Evolutionary conservation across 768 basidiomycete species (phyloP).

Genomic region (Boletales sp.): DNA sequence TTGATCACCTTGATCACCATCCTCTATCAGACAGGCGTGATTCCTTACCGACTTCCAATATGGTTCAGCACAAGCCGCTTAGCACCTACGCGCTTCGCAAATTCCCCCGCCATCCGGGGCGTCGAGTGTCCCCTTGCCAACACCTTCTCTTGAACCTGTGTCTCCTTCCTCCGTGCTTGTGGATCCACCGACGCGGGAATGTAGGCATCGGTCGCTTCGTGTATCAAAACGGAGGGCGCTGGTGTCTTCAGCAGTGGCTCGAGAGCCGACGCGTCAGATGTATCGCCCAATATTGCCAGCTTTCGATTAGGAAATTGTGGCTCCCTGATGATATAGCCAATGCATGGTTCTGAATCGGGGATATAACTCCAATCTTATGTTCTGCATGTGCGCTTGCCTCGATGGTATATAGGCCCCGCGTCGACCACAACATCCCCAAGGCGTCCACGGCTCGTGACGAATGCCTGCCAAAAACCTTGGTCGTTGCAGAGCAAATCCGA

Average conservation of each 20-base stretch:
- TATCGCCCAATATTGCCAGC: slow-evolving; percentile 77
- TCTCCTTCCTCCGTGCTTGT: slow-evolving; percentile 39
- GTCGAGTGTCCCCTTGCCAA: slow-evolving; percentile 75
- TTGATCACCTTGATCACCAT: background rate
- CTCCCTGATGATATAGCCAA: slow-evolving; percentile 77
- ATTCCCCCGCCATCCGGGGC: slow-evolving; percentile 72
- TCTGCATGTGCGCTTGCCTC: slow-evolving; percentile 45
- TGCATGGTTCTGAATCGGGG: slow-evolving; percentile 60
- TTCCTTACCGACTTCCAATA: slow-evolving; percentile 59
- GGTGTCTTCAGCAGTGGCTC: slow-evolving; percentile 51
- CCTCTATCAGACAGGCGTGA: background rate
- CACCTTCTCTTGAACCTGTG: slow-evolving; percentile 45
- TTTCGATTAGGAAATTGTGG: slow-evolving; percentile 48
- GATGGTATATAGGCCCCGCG: slow-evolving; percentile 74
- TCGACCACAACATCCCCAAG: slow-evolving; percentile 52
- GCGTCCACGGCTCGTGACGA: slow-evolving; percentile 39
- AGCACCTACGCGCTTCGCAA: slow-evolving; percentile 62
- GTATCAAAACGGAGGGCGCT: slow-evolving; percentile 67
- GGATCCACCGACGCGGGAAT: slow-evolving; percentile 56
- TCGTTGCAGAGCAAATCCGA: slow-evolving; percentile 49
- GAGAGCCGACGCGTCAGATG: slow-evolving; percentile 58
- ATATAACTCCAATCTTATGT: background rate
- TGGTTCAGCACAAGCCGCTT: slow-evolving; percentile 71
- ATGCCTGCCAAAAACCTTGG: slow-evolving; percentile 65
- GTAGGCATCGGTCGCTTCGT: slow-evolving; percentile 79